These are phyloP conservation scores for Ganoderma multipileum DNA, from an alignment of 1,284 basidiomycete genomes.

Conservation along the genomic window DNA sequence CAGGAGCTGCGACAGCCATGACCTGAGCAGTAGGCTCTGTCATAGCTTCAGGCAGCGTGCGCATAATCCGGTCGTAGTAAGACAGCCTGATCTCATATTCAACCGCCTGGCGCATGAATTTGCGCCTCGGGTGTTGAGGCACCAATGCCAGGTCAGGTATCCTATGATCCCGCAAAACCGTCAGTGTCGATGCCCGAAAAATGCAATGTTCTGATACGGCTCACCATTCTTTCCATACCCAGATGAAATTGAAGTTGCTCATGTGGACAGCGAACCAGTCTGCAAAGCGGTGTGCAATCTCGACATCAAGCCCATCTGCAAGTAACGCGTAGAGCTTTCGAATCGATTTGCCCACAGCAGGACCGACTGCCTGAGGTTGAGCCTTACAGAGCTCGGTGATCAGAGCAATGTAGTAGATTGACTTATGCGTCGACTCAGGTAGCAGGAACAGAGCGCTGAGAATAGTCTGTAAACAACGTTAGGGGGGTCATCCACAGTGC, in stretches of 20 bases:
- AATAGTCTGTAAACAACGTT: slow-evolving; percentile 59
- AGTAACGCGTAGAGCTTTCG: slow-evolving; percentile 83
- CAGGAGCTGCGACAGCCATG: slow-evolving; percentile 79
- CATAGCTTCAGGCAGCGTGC: slow-evolving; percentile 88
- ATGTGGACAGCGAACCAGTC: slow-evolving; percentile 98
- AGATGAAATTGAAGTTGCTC: slow-evolving; percentile 97
- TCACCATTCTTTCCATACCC: slow-evolving; percentile 99
- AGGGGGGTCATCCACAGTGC: not conserved
- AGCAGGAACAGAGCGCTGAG: slow-evolving; percentile 81
- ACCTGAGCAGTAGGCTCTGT: slow-evolving; percentile 68
- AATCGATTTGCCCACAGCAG: slow-evolving; percentile 95
- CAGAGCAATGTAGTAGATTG: slow-evolving; percentile 88
- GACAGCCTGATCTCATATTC: slow-evolving; percentile 93
- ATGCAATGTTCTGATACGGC: slow-evolving; percentile 38
- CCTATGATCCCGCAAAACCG: slow-evolving; percentile 54
- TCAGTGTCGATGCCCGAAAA: slow-evolving; percentile 6
- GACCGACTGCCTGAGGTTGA: slow-evolving; percentile 91
- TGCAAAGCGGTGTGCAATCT: slow-evolving; percentile 80
- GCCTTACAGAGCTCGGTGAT: slow-evolving; percentile 95
- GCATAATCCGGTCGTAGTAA: slow-evolving; percentile 93
- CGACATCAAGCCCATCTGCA: slow-evolving; percentile 86
- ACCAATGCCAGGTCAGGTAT: slow-evolving; percentile 83
- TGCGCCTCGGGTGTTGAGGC: slow-evolving; percentile 82
- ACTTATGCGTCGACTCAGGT: slow-evolving; percentile 79
- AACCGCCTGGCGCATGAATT: slow-evolving; percentile 88